Evolutionary conservation across 2,329 filamentous ascomycete species (phyloP).

Genomic region (Ilyonectria sp.): DNA sequence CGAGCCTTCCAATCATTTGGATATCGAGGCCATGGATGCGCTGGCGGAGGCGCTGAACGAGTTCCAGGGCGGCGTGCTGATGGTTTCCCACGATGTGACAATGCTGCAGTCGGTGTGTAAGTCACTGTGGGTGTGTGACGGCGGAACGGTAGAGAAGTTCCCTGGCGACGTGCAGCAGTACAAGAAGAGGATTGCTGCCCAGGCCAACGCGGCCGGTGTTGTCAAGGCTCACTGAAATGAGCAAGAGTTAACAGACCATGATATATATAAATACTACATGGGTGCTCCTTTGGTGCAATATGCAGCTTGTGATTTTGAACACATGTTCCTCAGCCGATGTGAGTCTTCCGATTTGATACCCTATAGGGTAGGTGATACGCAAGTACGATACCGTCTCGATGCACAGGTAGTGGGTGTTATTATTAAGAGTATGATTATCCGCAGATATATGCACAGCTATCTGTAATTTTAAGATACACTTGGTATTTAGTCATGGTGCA

Average conservation of each 20-base stretch:
- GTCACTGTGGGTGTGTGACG: slow-evolving; percentile 96
- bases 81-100: slow-evolving; percentile 99
- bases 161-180: slow-evolving; percentile 95
- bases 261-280: not conserved
- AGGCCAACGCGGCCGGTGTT: slow-evolving; percentile 90
- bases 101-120: slow-evolving; percentile 98
- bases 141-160: slow-evolving; percentile 96
- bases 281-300: not conserved
- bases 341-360: not conserved
- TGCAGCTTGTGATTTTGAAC: not conserved
- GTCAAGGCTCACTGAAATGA: slow-evolving; percentile 74
- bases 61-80: slow-evolving; percentile 95
- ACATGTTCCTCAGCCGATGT: no score
- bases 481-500: no score
- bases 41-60: slow-evolving; percentile 85
- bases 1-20: slow-evolving; percentile 97
- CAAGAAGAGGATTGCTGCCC: slow-evolving; percentile 94
- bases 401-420: no score
- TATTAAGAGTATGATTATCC: no score
- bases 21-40: slow-evolving; percentile 99
- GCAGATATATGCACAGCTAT: no score
- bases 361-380: not conserved
- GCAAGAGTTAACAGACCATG: not conserved
- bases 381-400: no score
- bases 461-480: no score